Percentiles rank a stretch among this genome's conserved stretches.
phyloP scores from a whole-genome alignment of 192 early-diverging fungal species.

The Chytriomyces sp. region DNA sequence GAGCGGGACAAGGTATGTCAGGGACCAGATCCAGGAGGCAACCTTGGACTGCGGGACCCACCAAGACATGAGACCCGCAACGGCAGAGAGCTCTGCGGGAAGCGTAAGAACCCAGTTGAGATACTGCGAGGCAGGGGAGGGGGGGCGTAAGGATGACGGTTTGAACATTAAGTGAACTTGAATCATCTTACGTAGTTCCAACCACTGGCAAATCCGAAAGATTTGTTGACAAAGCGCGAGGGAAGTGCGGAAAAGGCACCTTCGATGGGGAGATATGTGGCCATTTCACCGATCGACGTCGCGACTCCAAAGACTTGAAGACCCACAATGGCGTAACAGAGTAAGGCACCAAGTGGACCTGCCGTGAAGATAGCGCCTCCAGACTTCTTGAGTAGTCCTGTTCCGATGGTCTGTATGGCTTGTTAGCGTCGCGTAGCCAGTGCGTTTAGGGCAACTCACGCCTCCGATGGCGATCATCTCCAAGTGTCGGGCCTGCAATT shows the following conservation, averaged over 20 bases:
- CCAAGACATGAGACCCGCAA: constrained; percentile 70
- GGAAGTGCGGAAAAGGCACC: constrained; percentile 83
- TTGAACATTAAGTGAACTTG: no score
- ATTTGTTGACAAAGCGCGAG: constrained; percentile 73
- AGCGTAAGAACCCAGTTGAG: constrained; percentile 32
- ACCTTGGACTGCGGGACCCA: constrained; percentile 53
- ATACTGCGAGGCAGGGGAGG: not conserved
- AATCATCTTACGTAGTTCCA: no score
- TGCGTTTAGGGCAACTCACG: no score
- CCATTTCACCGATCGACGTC: constrained; percentile 81
- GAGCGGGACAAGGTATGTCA: constrained; percentile 60
- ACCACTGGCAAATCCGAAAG: constrained; percentile 56
- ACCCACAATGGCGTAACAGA: constrained; percentile 56
- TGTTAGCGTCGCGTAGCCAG: no score
- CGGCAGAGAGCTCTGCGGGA: constrained; percentile 76
- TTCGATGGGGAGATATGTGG: constrained; percentile 70
- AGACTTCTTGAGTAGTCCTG: constrained; percentile 84
- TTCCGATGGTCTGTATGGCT: constrained; percentile 70
- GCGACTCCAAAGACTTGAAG: constrained; percentile 41
- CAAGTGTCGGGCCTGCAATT: constrained; percentile 51
- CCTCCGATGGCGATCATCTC: constrained; percentile 76
- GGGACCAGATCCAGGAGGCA: constrained; percentile 43
- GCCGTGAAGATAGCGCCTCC: constrained; percentile 3
- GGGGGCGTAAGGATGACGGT: no score
- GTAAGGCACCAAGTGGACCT: constrained; percentile 74